These are phyloP conservation scores for Ogataea nakhonphanomensis DNA, from an alignment of 805 yeast species.

Conservation along the genomic window DNA sequence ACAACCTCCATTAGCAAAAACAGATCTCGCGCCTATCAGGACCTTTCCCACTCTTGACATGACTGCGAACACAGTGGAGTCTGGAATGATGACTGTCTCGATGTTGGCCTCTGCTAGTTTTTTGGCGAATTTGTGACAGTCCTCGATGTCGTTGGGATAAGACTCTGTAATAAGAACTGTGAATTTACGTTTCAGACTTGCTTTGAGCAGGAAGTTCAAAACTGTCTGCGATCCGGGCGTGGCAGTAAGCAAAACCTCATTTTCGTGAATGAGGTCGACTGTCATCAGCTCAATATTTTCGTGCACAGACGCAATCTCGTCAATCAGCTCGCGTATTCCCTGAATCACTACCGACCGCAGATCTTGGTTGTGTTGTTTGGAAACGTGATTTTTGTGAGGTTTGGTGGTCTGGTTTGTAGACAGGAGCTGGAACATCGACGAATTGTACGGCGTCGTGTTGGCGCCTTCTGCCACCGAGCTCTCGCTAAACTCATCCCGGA, in stretches of 20 bases:
- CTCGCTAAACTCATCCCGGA: slow-evolving; percentile 80
- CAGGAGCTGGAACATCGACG: slow-evolving; percentile 83
- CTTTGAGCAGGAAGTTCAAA: slow-evolving; percentile 77
- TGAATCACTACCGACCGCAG: slow-evolving; percentile 83
- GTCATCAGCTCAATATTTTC: slow-evolving; percentile 91
- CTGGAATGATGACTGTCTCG: slow-evolving; percentile 89
- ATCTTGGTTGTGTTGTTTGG: slow-evolving; percentile 52
- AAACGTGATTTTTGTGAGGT: slow-evolving; percentile 22
- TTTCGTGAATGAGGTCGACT: slow-evolving; percentile 90
- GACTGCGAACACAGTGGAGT: slow-evolving; percentile 86
- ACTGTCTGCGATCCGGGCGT: slow-evolving; percentile 92
- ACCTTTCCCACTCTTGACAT: slow-evolving; percentile 98
- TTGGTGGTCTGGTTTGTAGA: slow-evolving; percentile 40
- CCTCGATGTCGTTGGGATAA: slow-evolving; percentile 81
- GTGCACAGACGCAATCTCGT: slow-evolving; percentile 83
- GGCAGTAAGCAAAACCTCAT: slow-evolving; percentile 83
- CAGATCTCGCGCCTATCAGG: slow-evolving; percentile 85
- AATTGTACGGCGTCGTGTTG: slow-evolving; percentile 53
- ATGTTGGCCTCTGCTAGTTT: slow-evolving; percentile 80
- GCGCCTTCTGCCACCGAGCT: slow-evolving; percentile 13
- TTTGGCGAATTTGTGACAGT: slow-evolving; percentile 77
- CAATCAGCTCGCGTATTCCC: slow-evolving; percentile 87
- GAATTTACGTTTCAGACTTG: slow-evolving; percentile 85
- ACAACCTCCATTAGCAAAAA: slow-evolving; percentile 95
- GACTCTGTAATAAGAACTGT: slow-evolving; percentile 90